phyloP scores from a whole-genome alignment of 169 alveolate genomes.

The Eimeria sp. region DNA sequence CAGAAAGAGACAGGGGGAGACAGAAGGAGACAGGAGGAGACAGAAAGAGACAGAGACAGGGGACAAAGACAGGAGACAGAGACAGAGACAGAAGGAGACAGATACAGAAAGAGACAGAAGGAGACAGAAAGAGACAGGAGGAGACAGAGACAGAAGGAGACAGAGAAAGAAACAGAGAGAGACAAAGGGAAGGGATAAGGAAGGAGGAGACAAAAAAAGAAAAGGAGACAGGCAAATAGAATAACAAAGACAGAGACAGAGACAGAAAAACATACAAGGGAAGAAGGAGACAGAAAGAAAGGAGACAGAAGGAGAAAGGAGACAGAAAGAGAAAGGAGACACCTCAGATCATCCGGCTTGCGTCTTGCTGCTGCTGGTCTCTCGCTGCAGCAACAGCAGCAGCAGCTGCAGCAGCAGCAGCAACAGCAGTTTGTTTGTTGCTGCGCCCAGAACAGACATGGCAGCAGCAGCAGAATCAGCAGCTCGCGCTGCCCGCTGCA shows the following conservation, averaged over 20 bases:
- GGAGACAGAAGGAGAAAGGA: background rate
- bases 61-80: background rate
- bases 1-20: too few relatives aligned
- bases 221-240: background rate
- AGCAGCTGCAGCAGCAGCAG: slow-evolving; percentile 9
- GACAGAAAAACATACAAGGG: background rate
- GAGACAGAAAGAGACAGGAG: background rate
- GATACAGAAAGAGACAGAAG: background rate
- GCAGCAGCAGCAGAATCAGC: slow-evolving; percentile 33
- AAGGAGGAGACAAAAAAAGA: background rate
- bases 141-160: slow-evolving; percentile 14
- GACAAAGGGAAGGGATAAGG: background rate
- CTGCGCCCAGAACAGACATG: too few relatives aligned
- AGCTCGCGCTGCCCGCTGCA: too few relatives aligned
- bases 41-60: too few relatives aligned
- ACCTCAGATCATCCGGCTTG: background rate
- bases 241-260: background rate
- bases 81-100: slow-evolving; percentile 5
- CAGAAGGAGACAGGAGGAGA: too few relatives aligned
- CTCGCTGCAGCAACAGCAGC: background rate
- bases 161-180: background rate
- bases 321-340: too few relatives aligned
- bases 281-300: background rate
- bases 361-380: background rate
- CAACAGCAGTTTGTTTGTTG: too few relatives aligned